Percentiles rank a stretch among this genome's conserved stretches.
Evolutionary conservation across 2,329 filamentous ascomycete species (phyloP).

Genomic region (Pseudogymnoascus sp.): DNA sequence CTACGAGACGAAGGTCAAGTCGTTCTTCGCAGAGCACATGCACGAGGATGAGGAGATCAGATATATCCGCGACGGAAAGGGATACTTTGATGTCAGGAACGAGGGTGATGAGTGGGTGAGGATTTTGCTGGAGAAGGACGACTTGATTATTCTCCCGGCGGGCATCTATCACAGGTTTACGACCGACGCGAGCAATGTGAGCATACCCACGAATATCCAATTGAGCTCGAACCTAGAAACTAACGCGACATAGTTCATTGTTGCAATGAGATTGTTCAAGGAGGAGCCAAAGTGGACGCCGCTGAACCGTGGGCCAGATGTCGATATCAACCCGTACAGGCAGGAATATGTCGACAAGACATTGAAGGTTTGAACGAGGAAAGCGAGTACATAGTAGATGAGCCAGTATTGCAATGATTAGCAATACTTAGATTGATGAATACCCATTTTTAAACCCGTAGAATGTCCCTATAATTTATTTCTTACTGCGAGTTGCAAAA

Average conservation of each 20-base stretch:
- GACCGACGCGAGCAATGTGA: constrained; percentile 81
- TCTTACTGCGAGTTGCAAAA: neutral
- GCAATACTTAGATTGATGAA: neutral
- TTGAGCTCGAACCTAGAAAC: neutral
- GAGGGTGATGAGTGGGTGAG: constrained; percentile 82
- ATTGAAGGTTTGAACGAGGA: neutral
- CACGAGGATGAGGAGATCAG: constrained; percentile 98
- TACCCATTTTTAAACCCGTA: constrained; percentile 1
- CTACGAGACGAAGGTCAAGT: constrained; percentile 91
- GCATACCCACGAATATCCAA: constrained; percentile 32
- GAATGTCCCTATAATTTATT: neutral
- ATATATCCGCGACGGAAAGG: constrained; percentile 80
- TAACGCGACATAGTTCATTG: constrained; percentile 62
- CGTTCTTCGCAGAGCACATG: constrained; percentile 89
- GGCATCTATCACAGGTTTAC: constrained; percentile 98
- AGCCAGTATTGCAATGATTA: neutral
- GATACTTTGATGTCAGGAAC: constrained; percentile 88
- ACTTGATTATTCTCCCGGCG: constrained; percentile 86
- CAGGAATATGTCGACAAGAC: constrained; percentile 61
- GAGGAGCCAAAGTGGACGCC: constrained; percentile 98
- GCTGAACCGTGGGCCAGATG: constrained; percentile 68
- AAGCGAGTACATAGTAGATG: neutral
- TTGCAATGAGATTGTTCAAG: constrained; percentile 94
- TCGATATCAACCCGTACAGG: constrained; percentile 72
- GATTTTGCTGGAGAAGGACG: constrained; percentile 74